Conservation (phyloP, 345 rosid genomes). For the Eucalyptus dawsonii region DNA sequence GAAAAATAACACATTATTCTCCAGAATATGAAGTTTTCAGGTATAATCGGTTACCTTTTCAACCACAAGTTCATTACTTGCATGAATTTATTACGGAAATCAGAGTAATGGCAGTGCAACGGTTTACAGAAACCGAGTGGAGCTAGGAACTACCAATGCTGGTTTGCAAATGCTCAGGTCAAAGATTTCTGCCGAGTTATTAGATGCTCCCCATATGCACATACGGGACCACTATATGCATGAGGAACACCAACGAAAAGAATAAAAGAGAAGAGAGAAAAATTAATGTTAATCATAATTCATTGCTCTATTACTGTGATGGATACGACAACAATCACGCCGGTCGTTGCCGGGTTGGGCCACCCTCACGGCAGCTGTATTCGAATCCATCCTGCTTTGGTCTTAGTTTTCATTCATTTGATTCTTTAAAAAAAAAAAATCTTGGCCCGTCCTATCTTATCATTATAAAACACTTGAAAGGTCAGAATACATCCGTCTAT, state of each 20-base stretch:
- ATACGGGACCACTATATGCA: neutral
- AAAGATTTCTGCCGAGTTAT: neutral
- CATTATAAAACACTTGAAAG: neutral
- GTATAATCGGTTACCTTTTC: neutral
- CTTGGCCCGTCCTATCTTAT: neutral
- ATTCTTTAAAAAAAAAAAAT: neutral
- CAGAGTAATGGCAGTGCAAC: neutral
- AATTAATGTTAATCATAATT: neutral
- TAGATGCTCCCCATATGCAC: neutral
- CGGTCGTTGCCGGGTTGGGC: neutral
- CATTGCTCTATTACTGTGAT: neutral
- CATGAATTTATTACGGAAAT: neutral
- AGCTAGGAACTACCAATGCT: neutral
- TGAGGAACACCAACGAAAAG: neutral
- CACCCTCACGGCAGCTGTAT: neutral
- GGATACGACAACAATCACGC: neutral
- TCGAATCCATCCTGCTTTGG: neutral
- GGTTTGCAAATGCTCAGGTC: neutral
- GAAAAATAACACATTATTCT: neutral
- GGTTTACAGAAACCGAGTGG: neutral
- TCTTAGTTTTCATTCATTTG: neutral
- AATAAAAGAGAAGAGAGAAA: neutral
- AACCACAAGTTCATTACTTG: neutral
- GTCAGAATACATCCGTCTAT: neutral
- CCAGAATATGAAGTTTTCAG: neutral